These are phyloP conservation scores for Aspergillus vadensis DNA, from an alignment of 2,329 filamentous ascomycete genomes.

Conservation along the genomic window DNA sequence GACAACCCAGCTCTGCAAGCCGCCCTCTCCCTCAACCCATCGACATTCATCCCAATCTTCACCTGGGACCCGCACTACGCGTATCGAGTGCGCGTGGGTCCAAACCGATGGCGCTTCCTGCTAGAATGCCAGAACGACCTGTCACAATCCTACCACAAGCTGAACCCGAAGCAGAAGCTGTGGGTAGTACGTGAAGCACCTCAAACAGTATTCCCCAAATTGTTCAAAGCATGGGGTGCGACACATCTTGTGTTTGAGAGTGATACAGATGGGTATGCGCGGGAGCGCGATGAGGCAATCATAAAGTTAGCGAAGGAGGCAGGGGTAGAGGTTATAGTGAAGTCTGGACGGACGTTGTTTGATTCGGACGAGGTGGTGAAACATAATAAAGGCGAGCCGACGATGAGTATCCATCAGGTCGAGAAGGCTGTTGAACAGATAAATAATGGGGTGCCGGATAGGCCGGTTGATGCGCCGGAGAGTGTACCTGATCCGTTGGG, in stretches of 20 bases:
- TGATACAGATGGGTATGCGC: constrained; percentile 73
- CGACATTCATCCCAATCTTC: constrained; percentile 72
- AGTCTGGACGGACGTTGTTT: constrained; percentile 69
- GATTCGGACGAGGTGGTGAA: constrained; percentile 71
- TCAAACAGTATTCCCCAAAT: constrained; percentile 69
- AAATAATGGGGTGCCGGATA: constrained; percentile 56
- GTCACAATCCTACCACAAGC: constrained; percentile 64
- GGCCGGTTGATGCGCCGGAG: constrained; percentile 62
- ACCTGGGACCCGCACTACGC: constrained; percentile 83
- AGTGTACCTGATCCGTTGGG: constrained; percentile 60
- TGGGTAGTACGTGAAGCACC: constrained; percentile 73
- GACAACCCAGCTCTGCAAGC: constrained; percentile 74
- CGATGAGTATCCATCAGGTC: constrained; percentile 72
- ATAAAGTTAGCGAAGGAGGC: constrained; percentile 61
- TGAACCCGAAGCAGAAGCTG: constrained; percentile 72
- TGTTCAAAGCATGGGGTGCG: constrained; percentile 72
- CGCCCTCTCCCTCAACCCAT: constrained; percentile 69
- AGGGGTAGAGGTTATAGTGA: constrained; percentile 68
- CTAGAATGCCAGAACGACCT: constrained; percentile 74
- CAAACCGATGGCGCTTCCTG: constrained; percentile 75
- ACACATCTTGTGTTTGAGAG: constrained; percentile 79
- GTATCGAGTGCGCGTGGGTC: constrained; percentile 68
- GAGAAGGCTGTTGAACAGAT: constrained; percentile 64
- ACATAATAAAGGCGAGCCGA: constrained; percentile 67
- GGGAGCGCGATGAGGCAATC: constrained; percentile 64